A percentile compares a stretch with the other conserved stretches of the same genome.
Conservation (phyloP, 2,329 filamentous ascomycete genomes). For the Xylaria sp. region DNA sequence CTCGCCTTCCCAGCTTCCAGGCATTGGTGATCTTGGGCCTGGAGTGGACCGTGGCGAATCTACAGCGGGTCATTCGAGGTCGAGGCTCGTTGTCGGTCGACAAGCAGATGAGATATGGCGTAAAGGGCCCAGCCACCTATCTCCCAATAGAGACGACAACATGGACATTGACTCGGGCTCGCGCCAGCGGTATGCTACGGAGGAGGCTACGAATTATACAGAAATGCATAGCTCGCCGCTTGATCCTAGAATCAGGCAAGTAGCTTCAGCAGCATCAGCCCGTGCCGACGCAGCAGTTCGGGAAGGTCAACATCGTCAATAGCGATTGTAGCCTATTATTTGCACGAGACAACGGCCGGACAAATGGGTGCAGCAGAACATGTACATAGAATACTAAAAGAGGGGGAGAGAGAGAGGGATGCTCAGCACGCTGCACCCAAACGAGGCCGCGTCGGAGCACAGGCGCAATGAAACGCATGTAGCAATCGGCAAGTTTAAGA, state of each 20-base stretch:
- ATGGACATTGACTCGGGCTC: constrained; percentile 42
- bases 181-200: constrained; percentile 25
- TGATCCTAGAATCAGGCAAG: constrained; percentile 43
- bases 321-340: constrained; percentile 1
- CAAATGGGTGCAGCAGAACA: not conserved
- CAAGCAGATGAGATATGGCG: constrained; percentile 42
- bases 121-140: constrained; percentile 35
- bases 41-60: constrained; percentile 36
- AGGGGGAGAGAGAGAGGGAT: no score
- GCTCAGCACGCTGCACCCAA: not conserved
- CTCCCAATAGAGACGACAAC: constrained; percentile 31
- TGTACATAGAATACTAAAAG: constrained; percentile 16
- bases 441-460: not conserved
- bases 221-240: constrained; percentile 11
- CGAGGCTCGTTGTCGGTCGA: constrained; percentile 39
- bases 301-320: constrained; percentile 21
- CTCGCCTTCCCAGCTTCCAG: constrained; percentile 31
- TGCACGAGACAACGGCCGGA: not conserved
- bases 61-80: constrained; percentile 26
- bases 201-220: constrained; percentile 30
- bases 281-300: constrained; percentile 24
- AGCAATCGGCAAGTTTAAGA: not conserved
- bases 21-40: constrained; percentile 28
- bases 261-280: constrained; percentile 42
- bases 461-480: not conserved